Evolutionary conservation across 345 rosid genomes (phyloP), one percentile per base, ranked within the genome.

Genomic region (Eucalyptus regnans): DNA sequence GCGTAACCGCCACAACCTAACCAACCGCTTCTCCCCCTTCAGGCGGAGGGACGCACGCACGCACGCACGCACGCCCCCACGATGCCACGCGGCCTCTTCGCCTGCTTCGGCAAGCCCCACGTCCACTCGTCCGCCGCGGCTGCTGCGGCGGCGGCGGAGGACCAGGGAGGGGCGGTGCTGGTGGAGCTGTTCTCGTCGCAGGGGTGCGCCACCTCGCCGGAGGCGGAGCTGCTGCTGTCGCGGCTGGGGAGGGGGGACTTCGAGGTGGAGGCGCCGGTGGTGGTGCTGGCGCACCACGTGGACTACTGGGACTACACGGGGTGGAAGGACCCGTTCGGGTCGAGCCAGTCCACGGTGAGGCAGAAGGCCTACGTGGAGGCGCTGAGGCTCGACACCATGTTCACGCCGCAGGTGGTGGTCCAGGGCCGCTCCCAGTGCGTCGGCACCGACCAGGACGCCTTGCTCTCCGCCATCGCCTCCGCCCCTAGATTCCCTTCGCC

Each of bases 251-350:
- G 99, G 87, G 99, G 99, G 43, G 99, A 97, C 88, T 97, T 97
- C 66, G 92, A 92, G 86, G 89, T 92, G 49, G 96, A 91, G 68
- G 84, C 92, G 50, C 97, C 96, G 64, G 96, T 94, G 89, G 88
- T 96, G 51, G 92, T 96, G 89, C 86, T 97, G 90, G 96, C 93
- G 14, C 96, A 93, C 89, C 99, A 97, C 71, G 99, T 96, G 0
- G 99, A 96, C 89, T 96, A 96, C 66, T 97, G 99, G 99, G 99
- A 97, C 87, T 95, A 96, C 87, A 94, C 90, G 91, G 99, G 99
- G 20, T 97, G 99, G 99, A 97, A 96, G 81, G 99, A 97, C 86
- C 99, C 99, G 44, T 97, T 89, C 41, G 99, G 95, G 1, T 93
- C 95, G 5, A 96, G 96, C 92, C 93, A 90, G 79, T 95, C 96